Base-by-base conservation (phyloP, 306 rosid genomes). In the Abrus pulchellus region DNA sequence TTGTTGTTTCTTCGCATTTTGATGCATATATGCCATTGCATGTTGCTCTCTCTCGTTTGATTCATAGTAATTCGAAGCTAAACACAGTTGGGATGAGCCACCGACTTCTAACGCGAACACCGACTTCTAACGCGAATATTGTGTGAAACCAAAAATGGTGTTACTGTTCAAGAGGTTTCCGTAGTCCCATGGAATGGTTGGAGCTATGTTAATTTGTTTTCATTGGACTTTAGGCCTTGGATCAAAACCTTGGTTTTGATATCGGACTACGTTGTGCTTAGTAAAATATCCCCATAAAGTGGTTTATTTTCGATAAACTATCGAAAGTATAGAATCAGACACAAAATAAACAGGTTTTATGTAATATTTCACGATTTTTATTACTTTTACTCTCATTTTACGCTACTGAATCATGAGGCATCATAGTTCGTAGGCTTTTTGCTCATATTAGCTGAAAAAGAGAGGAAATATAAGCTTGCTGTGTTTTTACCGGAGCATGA, bases 1-100 rank as follows among this genome's bases (percentile, higher is more conserved):
- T 57, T 29, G 53, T 2, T 62, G 79, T 47, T 36, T 33, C 36
- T 66, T 8, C 1, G 30, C 47, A 52, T 73, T 59, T 40, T 67
- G 64, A 73, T 72, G 57, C 77, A 65, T 63, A 53, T 68, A 65
- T 75, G 43, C 44, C 50, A 9, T 47, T 41, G 3, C 32, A 68
- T 59, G 28, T 44, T 70, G 48, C 45, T 55, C 47, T 33, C 47
- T 76, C 8, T 43, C 29, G 34, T 32, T 60, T 38, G 38, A 10
- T 30, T 52, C 38, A 34, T 10, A 30, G 9, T 29, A 43, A 11
- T 6, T 63, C 12, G 36, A 34, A 49, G 65, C 48, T 68, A 43
- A 68, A 6, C 30, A 67, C 30, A 14, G 10, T 27, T 20, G 29
- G 34, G 71, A 63, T 30, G 9, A 53, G 3, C 33, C 27, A 36